phyloP scores from a whole-genome alignment of 2,329 filamentous ascomycete genomes.

The Ceratocystis diversiconidia region DNA sequence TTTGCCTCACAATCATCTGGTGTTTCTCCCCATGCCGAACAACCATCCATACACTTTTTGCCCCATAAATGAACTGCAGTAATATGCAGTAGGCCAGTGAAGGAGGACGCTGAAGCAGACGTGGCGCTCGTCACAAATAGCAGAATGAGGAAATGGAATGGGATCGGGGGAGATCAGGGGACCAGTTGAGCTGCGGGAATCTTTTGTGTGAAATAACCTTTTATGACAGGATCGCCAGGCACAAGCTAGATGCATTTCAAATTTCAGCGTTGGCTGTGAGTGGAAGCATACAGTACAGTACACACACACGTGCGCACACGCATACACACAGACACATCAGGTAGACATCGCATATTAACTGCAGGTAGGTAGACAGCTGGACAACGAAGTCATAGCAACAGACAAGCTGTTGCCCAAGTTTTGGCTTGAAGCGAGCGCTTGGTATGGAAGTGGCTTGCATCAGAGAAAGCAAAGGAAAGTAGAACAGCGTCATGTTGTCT shows the following conservation, averaged over 20 bases:
- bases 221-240: constrained; percentile 4
- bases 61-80: background rate
- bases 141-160: background rate
- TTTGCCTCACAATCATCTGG: background rate
- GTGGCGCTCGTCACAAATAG: background rate
- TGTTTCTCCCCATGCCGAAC: background rate
- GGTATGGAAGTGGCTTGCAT: background rate
- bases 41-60: background rate
- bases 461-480: background rate
- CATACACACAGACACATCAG: background rate
- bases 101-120: background rate
- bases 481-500: background rate
- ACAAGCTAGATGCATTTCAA: background rate
- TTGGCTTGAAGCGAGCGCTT: background rate
- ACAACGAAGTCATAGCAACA: background rate
- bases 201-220: background rate
- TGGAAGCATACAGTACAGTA: background rate
- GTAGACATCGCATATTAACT: background rate
- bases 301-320: background rate
- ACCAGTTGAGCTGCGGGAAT: background rate
- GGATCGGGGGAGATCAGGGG: background rate
- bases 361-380: background rate
- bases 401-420: background rate
- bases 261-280: background rate
- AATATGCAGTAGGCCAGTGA: background rate